Base-by-base conservation (phyloP, 768 basidiomycete species). In the Arthromyces matolae region DNA sequence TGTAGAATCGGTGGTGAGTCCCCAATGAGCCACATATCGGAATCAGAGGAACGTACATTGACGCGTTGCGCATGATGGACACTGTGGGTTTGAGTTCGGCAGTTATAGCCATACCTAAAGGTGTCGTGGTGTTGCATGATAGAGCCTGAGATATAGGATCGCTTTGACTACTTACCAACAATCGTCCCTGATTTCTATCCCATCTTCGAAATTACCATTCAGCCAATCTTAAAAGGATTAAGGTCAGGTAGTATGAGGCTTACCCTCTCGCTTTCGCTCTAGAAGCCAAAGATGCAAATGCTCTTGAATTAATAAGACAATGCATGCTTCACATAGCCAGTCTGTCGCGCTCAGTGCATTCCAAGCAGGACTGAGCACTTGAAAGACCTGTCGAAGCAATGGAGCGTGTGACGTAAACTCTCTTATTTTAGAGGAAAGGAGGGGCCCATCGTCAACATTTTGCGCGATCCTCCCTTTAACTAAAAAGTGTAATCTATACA, bases 81-180 rank as follows among this genome's bases (percentile, higher is more conserved):
- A 6, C 34, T 60, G 20, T 63, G 55, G 8, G 43, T 60, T 36
- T 68, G 67, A 2, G 59, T 63, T 34, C 55, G 42, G 42, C 66
- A 67, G 18, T 63, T 51, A 42, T 64, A 67, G 13, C 67, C 66
- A 49, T 67, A 66, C 63, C 64, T 64, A 22, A n/a, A n/a, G n/a
- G n/a, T n/a, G n/a, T n/a, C n/a, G n/a, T n/a, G n/a, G n/a, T n/a
- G n/a, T n/a, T n/a, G n/a, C n/a, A n/a, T n/a, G n/a, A n/a, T n/a
- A n/a, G n/a, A n/a, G n/a, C n/a, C n/a, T n/a, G n/a, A n/a, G n/a
- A n/a, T n/a, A n/a, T n/a, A n/a, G n/a, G n/a, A n/a, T n/a, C n/a
- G n/a, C n/a, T n/a, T n/a, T n/a, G n/a, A 12, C 14, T 19, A 56
- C 58, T 7, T 42, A 63, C 64, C 61, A 64, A 41, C 66, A 68